A percentile compares a stretch with the other conserved stretches of the same genome.
phyloP scores from a whole-genome alignment of 129 eudicot species.

The Chrysanthemum seticuspe region DNA sequence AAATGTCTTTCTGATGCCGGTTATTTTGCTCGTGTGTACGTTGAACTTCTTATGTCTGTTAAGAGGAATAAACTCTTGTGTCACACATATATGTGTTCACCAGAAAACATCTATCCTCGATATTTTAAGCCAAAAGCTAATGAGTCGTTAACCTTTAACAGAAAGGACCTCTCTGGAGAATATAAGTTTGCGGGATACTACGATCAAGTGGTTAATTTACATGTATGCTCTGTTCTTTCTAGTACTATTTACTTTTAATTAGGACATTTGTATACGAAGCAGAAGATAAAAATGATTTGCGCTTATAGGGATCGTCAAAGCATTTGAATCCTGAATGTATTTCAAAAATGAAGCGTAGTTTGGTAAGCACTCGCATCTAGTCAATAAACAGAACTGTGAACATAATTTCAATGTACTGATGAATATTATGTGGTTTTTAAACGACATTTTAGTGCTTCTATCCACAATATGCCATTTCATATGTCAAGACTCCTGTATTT shows the following conservation, averaged over 20 bases:
- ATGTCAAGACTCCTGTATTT: conserved; percentile 35
- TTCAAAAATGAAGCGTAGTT: conserved; percentile 25
- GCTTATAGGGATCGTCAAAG: conserved; percentile 35
- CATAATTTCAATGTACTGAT: neutral
- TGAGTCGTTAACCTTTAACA: neutral
- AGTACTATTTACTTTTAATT: too few species aligned
- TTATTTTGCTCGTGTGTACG: conserved; percentile 45
- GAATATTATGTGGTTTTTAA: too few species aligned
- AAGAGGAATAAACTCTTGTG: neutral
- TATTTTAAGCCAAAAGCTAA: neutral
- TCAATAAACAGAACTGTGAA: neutral
- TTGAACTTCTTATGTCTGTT: neutral
- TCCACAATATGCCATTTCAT: conserved; percentile 35
- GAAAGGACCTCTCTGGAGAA: conserved; percentile 31
- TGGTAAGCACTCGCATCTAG: conserved; percentile 18
- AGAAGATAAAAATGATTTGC: neutral
- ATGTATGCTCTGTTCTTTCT: conserved; percentile 29
- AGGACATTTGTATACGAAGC: conserved; percentile 1
- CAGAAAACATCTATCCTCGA: neutral
- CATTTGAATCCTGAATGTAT: conserved; percentile 34
- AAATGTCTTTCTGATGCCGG: conserved; percentile 46
- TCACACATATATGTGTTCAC: neutral
- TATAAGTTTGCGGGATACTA: conserved; percentile 28
- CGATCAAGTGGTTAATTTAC: conserved; percentile 21
- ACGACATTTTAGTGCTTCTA: conserved; percentile 38